Percentiles rank a stretch among this genome's conserved stretches.
Evolutionary conservation across 129 eudicot genomes (phyloP).

Genomic region (Oenanthe sinensis): DNA sequence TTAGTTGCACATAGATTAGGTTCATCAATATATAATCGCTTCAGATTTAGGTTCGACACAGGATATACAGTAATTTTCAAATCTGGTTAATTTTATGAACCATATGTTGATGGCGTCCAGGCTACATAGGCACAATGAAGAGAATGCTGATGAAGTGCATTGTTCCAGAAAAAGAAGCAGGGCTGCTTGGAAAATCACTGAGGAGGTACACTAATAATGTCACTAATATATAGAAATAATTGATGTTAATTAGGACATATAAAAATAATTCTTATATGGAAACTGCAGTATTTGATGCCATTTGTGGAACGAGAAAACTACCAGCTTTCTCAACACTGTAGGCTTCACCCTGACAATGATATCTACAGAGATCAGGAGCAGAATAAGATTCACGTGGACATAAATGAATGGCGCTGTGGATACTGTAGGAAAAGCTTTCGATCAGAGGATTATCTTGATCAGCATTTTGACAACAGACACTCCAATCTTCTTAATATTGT

Average conservation of each 20-base stretch:
- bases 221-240: background rate
- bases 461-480: constrained; percentile 89
- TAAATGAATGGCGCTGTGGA: constrained; percentile 97
- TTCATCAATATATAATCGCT: background rate
- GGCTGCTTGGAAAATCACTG: constrained; percentile 65
- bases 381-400: constrained; percentile 76
- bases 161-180: constrained; percentile 95
- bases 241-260: background rate
- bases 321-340: constrained; percentile 51
- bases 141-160: constrained; percentile 57
- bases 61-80: background rate
- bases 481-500: constrained; percentile 78
- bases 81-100: background rate
- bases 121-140: constrained; percentile 21
- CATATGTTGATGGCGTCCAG: constrained; percentile 15
- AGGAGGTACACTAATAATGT: constrained; percentile 52
- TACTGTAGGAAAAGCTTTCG: constrained; percentile 87
- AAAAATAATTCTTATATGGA: constrained; percentile 3
- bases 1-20: background rate
- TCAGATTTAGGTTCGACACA: background rate
- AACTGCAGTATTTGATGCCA: constrained; percentile 80
- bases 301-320: constrained; percentile 74
- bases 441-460: constrained; percentile 76
- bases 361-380: constrained; percentile 86
- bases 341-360: constrained; percentile 81